Evolutionary conservation across 2,329 filamentous ascomycete genomes (phyloP), one percentile per base, ranked within the genome.

Genomic region (Microdochium trichocladiopsis): DNA sequence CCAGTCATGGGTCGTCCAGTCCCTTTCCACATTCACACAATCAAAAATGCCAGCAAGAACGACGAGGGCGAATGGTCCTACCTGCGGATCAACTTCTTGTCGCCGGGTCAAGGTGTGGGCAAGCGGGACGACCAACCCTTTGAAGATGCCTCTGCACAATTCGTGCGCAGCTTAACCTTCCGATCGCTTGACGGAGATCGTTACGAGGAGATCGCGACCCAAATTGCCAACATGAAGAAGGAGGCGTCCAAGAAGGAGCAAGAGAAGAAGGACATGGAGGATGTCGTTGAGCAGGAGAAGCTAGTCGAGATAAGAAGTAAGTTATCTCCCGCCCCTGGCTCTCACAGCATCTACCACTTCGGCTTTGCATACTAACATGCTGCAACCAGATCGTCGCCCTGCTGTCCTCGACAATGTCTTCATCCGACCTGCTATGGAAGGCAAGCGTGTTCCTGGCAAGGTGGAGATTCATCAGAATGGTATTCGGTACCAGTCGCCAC

Each of bases 211-310:
- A 94, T 99, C 59, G 87, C 91, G 12, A 88, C 88, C 55, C 89
- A 95, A 64, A 97, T 99, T 61, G 93, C 90, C 11, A 94, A 96
- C 64, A 86, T 99, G 76, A 95, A 96, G 75, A 95, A 94, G 66
- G 90, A 93, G 60, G 85, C 89, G 4, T 83, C 90, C 43, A 92
- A 95, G 70, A 88, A 90, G 61, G 94, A 99, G 69, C 92, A 96
- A 63, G 93, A 96, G 71, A 96, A 97, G 83, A 99, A 99, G 74
- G 93, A 99, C 61, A 88, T 99, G 88, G 94, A 99, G 67, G 94
- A 99, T 69, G 94, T 99, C 22, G 92, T 99, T 5, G 94, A 97
- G 71, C 94, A 99, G 69, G 94, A 99, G 68, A 99, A 99, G 75
- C 83, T 99, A 50, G 78, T 95, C 60, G 92, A 96, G 66, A 92